phyloP scores from a whole-genome alignment of 139 green algal species.

The Ettlia oleoabundans region DNA sequence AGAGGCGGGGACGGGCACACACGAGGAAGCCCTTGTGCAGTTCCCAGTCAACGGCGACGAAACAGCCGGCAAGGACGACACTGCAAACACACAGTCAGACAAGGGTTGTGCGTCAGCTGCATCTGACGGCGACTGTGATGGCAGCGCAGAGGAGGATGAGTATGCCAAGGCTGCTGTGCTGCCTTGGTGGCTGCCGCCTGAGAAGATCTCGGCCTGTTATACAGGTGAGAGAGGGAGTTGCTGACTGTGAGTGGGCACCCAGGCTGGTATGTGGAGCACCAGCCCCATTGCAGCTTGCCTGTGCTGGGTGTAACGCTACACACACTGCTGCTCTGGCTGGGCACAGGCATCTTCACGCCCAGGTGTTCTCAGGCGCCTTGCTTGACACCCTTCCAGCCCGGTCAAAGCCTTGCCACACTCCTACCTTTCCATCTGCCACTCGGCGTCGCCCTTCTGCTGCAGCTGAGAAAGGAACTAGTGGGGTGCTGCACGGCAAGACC shows the following conservation, averaged over 20 bases:
- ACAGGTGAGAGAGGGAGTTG: conserved; percentile 9
- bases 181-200: conserved; percentile 19
- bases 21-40: too few relatives aligned
- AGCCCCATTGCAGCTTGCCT: too few relatives aligned
- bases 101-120: not conserved
- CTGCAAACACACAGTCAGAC: not conserved
- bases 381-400: too few relatives aligned
- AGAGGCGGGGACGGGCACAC: too few relatives aligned
- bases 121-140: too few relatives aligned
- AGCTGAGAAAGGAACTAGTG: not conserved
- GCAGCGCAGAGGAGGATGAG: not conserved
- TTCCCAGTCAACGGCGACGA: too few relatives aligned
- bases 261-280: too few relatives aligned
- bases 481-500: conserved; percentile 10
- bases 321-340: not conserved
- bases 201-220: not conserved
- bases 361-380: too few relatives aligned
- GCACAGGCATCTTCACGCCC: too few relatives aligned
- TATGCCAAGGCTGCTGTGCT: not conserved
- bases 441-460: not conserved
- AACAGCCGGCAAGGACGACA: not conserved
- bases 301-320: not conserved
- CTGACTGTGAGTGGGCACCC: too few relatives aligned
- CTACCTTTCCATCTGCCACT: not conserved
- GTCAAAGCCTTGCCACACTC: not conserved